Conservation (phyloP, 768 basidiomycete genomes). For the Mycena filopes region DNA sequence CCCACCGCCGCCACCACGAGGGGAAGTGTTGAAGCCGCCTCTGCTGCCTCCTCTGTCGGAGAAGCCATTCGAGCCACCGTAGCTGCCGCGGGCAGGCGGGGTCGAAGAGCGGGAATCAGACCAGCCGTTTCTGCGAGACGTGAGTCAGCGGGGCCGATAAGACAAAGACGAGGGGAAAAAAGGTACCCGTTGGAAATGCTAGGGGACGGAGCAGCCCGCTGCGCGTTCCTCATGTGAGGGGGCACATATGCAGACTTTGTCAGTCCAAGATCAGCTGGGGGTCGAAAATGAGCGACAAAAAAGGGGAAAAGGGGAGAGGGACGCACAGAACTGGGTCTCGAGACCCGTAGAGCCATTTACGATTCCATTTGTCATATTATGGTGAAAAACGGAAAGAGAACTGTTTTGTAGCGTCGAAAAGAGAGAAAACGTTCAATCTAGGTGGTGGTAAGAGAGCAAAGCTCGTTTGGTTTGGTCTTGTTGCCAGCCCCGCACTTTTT, state of each 20-base stretch:
- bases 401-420: constrained; percentile 32
- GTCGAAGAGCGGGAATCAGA: constrained; percentile 76
- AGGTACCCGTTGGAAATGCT: constrained; percentile 65
- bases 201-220: constrained; percentile 82
- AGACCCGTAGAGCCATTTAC: constrained; percentile 80
- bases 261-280: constrained; percentile 78
- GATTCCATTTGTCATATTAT: constrained; percentile 90
- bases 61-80: constrained; percentile 55
- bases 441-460: constrained; percentile 30
- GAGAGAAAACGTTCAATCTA: constrained; percentile 31
- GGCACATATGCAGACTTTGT: constrained; percentile 89
- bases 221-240: constrained; percentile 86
- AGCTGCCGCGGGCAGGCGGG: constrained; percentile 64
- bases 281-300: constrained; percentile 21
- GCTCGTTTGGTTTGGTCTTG: neutral
- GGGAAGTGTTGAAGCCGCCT: constrained; percentile 50
- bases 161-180: constrained; percentile 28
- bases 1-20: constrained; percentile 53
- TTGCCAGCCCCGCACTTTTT: neutral
- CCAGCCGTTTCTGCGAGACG: constrained; percentile 70
- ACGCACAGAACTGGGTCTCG: constrained; percentile 80
- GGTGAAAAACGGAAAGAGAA: constrained; percentile 27
- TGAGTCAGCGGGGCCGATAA: constrained; percentile 18
- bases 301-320: constrained; percentile 24
- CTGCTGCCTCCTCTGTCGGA: constrained; percentile 50